Evolutionary conservation across 1,284 basidiomycete species (phyloP).

Genomic region (Macrocybe sp.): DNA sequence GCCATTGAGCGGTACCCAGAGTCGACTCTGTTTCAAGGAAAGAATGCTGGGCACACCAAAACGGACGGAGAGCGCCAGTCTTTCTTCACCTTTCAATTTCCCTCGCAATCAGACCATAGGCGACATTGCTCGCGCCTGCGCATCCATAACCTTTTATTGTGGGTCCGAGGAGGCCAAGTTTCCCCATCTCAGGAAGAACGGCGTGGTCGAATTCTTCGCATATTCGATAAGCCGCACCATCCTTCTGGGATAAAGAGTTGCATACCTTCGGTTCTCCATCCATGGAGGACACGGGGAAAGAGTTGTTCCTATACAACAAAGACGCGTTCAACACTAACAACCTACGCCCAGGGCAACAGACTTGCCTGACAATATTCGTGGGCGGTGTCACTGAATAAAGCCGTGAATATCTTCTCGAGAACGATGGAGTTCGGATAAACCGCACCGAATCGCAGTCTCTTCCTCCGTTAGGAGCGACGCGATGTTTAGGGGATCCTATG

Average conservation of each 20-base stretch:
- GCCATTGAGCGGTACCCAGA: constrained; percentile 96
- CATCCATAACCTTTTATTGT: constrained; percentile 95
- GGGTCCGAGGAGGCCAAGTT: constrained; percentile 84
- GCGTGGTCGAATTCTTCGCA: constrained; percentile 69
- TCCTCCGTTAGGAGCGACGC: constrained; percentile 85
- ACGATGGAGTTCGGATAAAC: constrained; percentile 2
- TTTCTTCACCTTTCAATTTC: constrained; percentile 78
- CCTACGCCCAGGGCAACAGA: constrained; percentile 1
- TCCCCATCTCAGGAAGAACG: constrained; percentile 90
- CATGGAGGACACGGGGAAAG: constrained; percentile 79
- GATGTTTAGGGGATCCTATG: constrained; percentile 72
- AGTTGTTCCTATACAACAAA: constrained; percentile 60
- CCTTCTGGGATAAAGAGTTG: background rate
- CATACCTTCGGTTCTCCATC: constrained; percentile 83
- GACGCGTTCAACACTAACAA: background rate
- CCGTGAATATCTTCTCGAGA: constrained; percentile 6
- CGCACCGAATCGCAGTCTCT: constrained; percentile 83
- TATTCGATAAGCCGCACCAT: background rate
- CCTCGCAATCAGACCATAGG: constrained; percentile 91
- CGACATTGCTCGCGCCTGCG: constrained; percentile 88
- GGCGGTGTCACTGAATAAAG: constrained; percentile 66
- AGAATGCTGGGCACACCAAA: background rate
- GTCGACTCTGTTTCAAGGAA: constrained; percentile 61
- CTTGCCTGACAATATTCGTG: constrained; percentile 78
- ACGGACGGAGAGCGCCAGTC: constrained; percentile 10